These are phyloP conservation scores for Trifolium dubium DNA, from an alignment of 306 rosid species.

Conservation along the genomic window DNA sequence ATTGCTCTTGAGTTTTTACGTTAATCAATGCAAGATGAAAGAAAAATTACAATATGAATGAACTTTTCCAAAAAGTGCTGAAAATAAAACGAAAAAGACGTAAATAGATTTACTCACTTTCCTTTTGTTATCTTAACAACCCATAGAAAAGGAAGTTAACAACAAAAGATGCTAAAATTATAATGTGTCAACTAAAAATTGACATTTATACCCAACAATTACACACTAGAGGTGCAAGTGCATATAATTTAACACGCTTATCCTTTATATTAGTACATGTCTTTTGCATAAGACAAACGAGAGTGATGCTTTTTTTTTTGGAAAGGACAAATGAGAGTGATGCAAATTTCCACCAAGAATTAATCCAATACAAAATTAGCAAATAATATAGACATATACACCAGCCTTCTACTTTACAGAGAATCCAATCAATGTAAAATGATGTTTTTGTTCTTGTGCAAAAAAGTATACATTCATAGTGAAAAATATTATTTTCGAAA, in stretches of 20 bases:
- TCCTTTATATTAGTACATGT: conserved; percentile 25
- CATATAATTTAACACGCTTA: conserved; percentile 31
- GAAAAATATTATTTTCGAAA: no score
- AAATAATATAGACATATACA: conserved; percentile 5
- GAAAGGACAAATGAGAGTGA: conserved; percentile 22
- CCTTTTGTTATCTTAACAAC: conserved; percentile 33
- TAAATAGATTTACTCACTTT: conserved; percentile 25
- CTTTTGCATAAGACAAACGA: conserved; percentile 31
- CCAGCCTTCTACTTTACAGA: conserved; percentile 14
- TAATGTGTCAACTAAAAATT: conserved; percentile 48
- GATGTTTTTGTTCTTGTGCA: neutral
- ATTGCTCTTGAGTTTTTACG: no score
- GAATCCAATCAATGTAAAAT: conserved; percentile 5
- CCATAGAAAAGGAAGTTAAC: conserved; percentile 17
- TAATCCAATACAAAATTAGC: conserved; percentile 20
- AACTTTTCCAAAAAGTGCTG: conserved; percentile 11
- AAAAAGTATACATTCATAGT: no score
- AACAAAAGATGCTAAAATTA: conserved; percentile 31
- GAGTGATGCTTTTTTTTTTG: neutral
- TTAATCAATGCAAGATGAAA: conserved; percentile 16
- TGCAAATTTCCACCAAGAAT: conserved; percentile 15
- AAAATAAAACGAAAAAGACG: conserved; percentile 28
- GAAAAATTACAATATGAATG: conserved; percentile 31
- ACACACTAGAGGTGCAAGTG: conserved; percentile 32
- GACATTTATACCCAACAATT: conserved; percentile 27